Percentiles rank a stretch among this genome's conserved stretches.
phyloP scores from a whole-genome alignment of 306 rosid species.

The Prinsepia uniflora region DNA sequence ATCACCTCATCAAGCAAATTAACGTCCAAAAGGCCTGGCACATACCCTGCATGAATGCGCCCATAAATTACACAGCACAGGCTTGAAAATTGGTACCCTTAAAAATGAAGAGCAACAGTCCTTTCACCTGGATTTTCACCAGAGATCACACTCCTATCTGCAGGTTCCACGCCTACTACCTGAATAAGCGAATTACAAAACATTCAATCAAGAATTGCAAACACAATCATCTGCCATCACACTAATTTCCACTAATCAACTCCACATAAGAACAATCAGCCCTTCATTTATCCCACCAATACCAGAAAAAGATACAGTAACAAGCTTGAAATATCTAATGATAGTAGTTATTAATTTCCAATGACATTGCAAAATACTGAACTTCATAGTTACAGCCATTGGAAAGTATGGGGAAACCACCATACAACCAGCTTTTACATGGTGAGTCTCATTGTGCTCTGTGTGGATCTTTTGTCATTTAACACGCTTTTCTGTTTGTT shows the following conservation, averaged over 20 bases:
- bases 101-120: constrained; percentile 11
- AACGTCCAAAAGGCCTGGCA: constrained; percentile 79
- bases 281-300: not conserved
- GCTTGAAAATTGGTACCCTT: constrained; percentile 5
- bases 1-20: constrained; percentile 87
- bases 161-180: constrained; percentile 97
- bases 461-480: no score
- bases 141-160: constrained; percentile 69
- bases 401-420: not conserved
- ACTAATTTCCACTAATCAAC: not conserved
- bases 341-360: not conserved
- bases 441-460: no score
- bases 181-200: constrained; percentile 28
- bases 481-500: no score
- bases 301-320: not conserved
- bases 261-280: not conserved
- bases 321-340: not conserved
- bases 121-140: constrained; percentile 75
- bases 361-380: not conserved
- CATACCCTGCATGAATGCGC: constrained; percentile 57
- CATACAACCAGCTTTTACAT: no score
- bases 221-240: not conserved
- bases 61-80: constrained; percentile 10
- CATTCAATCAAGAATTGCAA: not conserved
- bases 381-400: not conserved